Evolutionary conservation across 768 basidiomycete species (phyloP).

Genomic region (Phylloporus sp.): DNA sequence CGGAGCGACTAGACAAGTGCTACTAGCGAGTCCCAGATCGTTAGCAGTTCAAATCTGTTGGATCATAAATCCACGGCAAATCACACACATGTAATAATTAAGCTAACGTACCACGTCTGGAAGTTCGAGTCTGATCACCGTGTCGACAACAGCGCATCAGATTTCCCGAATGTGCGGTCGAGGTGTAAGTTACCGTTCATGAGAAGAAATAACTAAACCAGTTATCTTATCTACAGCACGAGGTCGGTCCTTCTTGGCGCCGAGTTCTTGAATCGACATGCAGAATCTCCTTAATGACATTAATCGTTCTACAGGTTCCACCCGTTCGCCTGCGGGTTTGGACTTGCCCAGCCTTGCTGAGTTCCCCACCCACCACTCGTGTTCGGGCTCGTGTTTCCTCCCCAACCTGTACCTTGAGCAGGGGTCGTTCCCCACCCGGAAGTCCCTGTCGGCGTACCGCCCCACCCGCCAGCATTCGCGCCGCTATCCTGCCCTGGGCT

Average conservation of each 20-base stretch:
- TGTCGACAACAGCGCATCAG: not conserved
- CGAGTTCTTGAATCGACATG: not conserved
- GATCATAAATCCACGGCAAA: not conserved
- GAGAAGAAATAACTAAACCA: not conserved
- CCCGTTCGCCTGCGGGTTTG: slow-evolving; percentile 47
- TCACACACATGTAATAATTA: not conserved
- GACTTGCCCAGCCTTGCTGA: slow-evolving; percentile 48
- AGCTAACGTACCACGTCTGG: not conserved
- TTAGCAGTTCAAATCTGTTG: not conserved
- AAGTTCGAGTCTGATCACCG: not conserved
- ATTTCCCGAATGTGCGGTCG: not conserved
- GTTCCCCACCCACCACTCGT: slow-evolving; percentile 24
- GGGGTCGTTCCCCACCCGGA: slow-evolving; percentile 32
- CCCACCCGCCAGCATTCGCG: slow-evolving; percentile 18
- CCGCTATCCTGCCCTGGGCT: slow-evolving; percentile 25
- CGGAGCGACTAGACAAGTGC: not conserved
- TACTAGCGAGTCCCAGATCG: not conserved
- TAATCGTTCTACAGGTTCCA: slow-evolving; percentile 41
- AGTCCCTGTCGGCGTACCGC: slow-evolving; percentile 25
- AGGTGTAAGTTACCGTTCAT: not conserved
- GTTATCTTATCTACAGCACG: not conserved
- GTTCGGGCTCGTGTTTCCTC: slow-evolving; percentile 33
- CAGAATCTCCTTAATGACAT: not conserved
- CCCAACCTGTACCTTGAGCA: slow-evolving; percentile 33
- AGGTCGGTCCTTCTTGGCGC: not conserved